Conservation (phyloP, 805 yeast genomes). For the Candida yuanshanica region DNA sequence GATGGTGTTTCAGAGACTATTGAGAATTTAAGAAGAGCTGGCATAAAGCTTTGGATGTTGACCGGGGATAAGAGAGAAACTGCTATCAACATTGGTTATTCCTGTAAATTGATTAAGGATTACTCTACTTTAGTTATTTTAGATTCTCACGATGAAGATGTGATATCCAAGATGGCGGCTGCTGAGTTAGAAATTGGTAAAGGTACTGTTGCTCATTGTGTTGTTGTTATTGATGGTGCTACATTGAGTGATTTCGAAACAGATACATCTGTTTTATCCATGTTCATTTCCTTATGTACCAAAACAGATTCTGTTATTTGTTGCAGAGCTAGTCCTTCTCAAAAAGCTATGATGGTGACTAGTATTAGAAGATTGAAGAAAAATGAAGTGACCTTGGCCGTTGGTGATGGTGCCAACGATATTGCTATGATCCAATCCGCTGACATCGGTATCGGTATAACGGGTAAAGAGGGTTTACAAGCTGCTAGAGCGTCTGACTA, state of each 20-base stretch:
- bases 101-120: slow-evolving; percentile 89
- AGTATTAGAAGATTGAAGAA: slow-evolving; percentile 69
- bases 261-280: slow-evolving; percentile 64
- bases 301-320: slow-evolving; percentile 87
- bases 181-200: slow-evolving; percentile 67
- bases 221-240: slow-evolving; percentile 91
- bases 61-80: slow-evolving; percentile 98
- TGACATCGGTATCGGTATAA: slow-evolving; percentile 94
- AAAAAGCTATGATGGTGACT: slow-evolving; percentile 85
- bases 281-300: slow-evolving; percentile 81
- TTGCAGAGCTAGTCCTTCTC: slow-evolving; percentile 96
- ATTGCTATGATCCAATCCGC: slow-evolving; percentile 99
- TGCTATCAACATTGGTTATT: slow-evolving; percentile 93
- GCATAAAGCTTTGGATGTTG: slow-evolving; percentile 95
- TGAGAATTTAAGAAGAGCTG: slow-evolving; percentile 87
- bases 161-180: slow-evolving; percentile 65
- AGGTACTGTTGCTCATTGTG: slow-evolving; percentile 87
- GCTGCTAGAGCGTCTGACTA: slow-evolving; percentile 95
- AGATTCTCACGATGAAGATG: slow-evolving; percentile 46
- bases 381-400: slow-evolving; percentile 79
- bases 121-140: slow-evolving; percentile 84
- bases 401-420: slow-evolving; percentile 99
- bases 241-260: slow-evolving; percentile 69
- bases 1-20: slow-evolving; percentile 96
- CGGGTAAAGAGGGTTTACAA: slow-evolving; percentile 95